A percentile compares a stretch with the other conserved stretches of the same genome.
Conservation (phyloP, 192 early-diverging fungal species). For the Coemansia sp. region DNA sequence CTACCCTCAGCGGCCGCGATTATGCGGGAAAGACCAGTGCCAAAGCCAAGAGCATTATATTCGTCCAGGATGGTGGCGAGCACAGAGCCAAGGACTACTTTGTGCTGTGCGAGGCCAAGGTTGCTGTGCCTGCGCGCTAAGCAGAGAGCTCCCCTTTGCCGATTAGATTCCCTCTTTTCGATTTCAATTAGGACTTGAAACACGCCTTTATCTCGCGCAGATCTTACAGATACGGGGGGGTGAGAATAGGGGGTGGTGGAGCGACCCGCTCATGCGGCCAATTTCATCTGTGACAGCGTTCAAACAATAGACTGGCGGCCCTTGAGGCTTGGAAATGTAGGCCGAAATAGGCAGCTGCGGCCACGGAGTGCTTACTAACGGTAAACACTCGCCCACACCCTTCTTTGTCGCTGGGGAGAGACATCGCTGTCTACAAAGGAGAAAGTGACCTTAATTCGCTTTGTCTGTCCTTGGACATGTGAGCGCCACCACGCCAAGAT, state of each 20-base stretch:
- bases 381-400: not conserved
- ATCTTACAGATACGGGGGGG: not conserved
- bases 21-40: constrained; percentile 44
- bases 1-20: constrained; percentile 41
- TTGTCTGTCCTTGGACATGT: not conserved
- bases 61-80: constrained; percentile 56
- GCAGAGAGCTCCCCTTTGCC: not conserved
- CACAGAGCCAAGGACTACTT: constrained; percentile 47
- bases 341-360: not conserved
- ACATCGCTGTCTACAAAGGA: not conserved
- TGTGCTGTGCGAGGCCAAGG: constrained; percentile 52
- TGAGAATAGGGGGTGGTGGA: not conserved
- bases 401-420: not conserved
- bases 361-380: not conserved
- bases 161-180: not conserved
- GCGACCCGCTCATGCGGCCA: not conserved
- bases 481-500: constrained; percentile 5
- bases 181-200: not conserved
- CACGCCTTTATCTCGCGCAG: not conserved
- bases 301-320: not conserved
- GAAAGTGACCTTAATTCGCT: not conserved
- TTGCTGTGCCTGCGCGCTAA: not conserved
- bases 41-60: constrained; percentile 43
- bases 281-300: not conserved
- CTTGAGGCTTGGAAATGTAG: not conserved